Percentiles rank a stretch among this genome's conserved stretches.
These are phyloP conservation scores for Hypoxylon sp. DNA, from an alignment of 2,329 filamentous ascomycete genomes.

Conservation along the genomic window DNA sequence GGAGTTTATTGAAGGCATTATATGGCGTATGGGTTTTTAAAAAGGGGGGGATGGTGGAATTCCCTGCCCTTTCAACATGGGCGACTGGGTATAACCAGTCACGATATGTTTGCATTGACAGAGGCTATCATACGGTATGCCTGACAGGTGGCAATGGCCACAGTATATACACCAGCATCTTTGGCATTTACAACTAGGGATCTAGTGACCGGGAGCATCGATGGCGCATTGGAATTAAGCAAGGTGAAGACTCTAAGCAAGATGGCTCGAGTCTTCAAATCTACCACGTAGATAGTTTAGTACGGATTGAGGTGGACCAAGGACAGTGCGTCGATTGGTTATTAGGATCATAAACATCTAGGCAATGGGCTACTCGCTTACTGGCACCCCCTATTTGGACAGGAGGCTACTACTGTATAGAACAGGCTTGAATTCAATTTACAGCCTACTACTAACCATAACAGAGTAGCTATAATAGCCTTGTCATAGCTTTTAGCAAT, in stretches of 20 bases:
- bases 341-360: constrained; percentile 1
- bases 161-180: constrained; percentile 25
- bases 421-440: constrained; percentile 1
- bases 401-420: constrained; percentile 3
- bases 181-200: constrained; percentile 18
- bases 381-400: constrained; percentile 3
- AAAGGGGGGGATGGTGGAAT: constrained; percentile 16
- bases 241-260: background rate
- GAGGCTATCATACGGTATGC: constrained; percentile 12
- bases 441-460: background rate
- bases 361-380: constrained; percentile 3
- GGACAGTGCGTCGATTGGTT: background rate
- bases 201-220: constrained; percentile 25
- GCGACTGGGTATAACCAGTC: constrained; percentile 6
- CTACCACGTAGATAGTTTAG: background rate
- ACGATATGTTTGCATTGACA: constrained; percentile 7
- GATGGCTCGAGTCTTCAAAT: constrained; percentile 10
- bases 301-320: constrained; percentile 1
- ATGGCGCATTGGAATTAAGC: constrained; percentile 28
- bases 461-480: background rate
- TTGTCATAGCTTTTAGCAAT: background rate
- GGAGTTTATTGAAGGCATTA: constrained; percentile 36
- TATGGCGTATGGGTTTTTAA: constrained; percentile 41
- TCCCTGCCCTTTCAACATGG: constrained; percentile 15
- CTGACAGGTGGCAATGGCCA: constrained; percentile 10